Percentiles rank a stretch among this genome's conserved stretches.
These are phyloP conservation scores for Trametes maxima DNA, from an alignment of 768 basidiomycete genomes.

Conservation along the genomic window DNA sequence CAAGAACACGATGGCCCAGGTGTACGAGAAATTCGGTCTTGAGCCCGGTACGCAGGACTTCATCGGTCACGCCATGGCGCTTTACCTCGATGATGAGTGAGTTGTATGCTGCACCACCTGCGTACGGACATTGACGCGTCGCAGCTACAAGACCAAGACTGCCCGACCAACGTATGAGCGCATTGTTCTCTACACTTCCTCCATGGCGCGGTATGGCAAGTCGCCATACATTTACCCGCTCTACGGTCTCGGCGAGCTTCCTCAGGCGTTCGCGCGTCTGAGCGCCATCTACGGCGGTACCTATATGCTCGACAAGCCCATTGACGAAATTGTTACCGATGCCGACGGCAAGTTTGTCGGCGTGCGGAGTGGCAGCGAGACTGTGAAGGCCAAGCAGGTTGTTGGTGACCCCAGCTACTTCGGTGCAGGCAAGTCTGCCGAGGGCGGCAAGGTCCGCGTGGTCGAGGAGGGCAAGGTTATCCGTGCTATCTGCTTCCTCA, in stretches of 20 bases:
- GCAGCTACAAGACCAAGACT: constrained; percentile 89
- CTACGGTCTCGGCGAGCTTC: constrained; percentile 98
- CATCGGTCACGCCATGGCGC: constrained; percentile 98
- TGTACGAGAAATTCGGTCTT: constrained; percentile 96
- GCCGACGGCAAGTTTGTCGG: constrained; percentile 88
- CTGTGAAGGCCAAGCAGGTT: constrained; percentile 95
- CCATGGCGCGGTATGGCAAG: constrained; percentile 99
- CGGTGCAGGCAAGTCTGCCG: constrained; percentile 64
- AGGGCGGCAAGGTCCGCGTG: constrained; percentile 81
- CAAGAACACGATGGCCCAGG: constrained; percentile 87
- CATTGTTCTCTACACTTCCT: constrained; percentile 95
- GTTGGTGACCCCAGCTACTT: constrained; percentile 99
- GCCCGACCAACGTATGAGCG: constrained; percentile 92
- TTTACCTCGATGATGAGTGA: constrained; percentile 97
- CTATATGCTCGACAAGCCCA: constrained; percentile 98
- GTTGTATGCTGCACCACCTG: constrained; percentile 33
- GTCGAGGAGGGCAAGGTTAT: constrained; percentile 94
- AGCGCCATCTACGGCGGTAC: constrained; percentile 99
- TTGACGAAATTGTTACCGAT: constrained; percentile 89
- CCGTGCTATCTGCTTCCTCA: constrained; percentile 95
- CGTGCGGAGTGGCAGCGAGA: constrained; percentile 87
- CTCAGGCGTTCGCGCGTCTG: constrained; percentile 97
- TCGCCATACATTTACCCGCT: constrained; percentile 99
- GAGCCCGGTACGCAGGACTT: constrained; percentile 99
- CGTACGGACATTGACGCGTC: neutral